phyloP scores from a whole-genome alignment of 768 basidiomycete species.

The Lyophyllum decastes region DNA sequence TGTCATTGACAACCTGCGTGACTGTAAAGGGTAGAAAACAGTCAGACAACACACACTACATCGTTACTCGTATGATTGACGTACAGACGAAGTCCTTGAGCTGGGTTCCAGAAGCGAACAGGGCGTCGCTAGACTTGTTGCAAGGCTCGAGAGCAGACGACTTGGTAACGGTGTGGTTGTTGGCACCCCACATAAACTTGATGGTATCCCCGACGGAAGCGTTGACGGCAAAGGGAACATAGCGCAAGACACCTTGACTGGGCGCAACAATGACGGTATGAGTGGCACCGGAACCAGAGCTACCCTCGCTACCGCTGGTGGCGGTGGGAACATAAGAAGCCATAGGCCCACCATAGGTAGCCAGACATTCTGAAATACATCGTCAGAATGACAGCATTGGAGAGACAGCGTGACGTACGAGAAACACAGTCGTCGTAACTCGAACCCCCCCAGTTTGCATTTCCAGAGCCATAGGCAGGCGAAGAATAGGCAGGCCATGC shows the following conservation, averaged over 20 bases:
- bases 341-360: conserved; percentile 48
- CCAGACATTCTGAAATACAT: conserved; percentile 57
- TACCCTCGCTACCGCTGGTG: conserved; percentile 31
- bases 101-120: conserved; percentile 69
- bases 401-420: conserved; percentile 43
- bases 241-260: conserved; percentile 72
- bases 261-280: conserved; percentile 82
- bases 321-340: conserved; percentile 36
- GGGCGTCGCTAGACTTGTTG: conserved; percentile 64
- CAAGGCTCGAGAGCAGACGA: conserved; percentile 65
- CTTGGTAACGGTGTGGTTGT: conserved; percentile 85
- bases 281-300: conserved; percentile 54
- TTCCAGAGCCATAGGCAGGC: conserved; percentile 65
- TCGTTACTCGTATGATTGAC: conserved; percentile 22
- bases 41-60: not conserved
- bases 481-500: conserved; percentile 34
- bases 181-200: conserved; percentile 75
- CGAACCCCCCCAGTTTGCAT: conserved; percentile 53
- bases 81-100: conserved; percentile 63
- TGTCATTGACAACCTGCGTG: conserved; percentile 72
- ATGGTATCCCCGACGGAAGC: conserved; percentile 79
- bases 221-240: conserved; percentile 73
- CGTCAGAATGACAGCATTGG: not conserved
- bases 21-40: conserved; percentile 38
- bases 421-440: conserved; percentile 71